Base-by-base conservation (phyloP, 2,329 filamentous ascomycete species). In the Colletotrichum ledebouriae region DNA sequence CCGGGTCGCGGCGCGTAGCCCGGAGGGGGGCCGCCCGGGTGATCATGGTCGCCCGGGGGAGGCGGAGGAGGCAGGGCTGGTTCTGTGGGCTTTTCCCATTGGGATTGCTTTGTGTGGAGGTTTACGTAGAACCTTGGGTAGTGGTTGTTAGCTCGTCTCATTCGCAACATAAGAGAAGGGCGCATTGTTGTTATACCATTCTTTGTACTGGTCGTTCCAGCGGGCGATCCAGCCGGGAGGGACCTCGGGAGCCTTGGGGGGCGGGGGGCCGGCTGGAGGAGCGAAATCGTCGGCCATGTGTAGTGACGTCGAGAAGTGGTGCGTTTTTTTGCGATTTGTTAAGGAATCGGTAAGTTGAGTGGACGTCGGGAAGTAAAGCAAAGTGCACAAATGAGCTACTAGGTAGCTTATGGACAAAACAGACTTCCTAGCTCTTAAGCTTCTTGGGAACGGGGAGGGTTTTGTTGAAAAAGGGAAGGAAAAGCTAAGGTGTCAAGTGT, bases 151-250 rank as follows among this genome's bases (percentile, higher is more conserved):
- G 49, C 11, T 10, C n/a, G 29, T 25, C 33, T n/a, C 11, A 25
- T 17, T 37, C 13, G 25, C 25, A 20, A 20, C 11, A 15, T 11
- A 62, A 25, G 37, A 66, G 44, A 20, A 6, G n/a, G 11, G 17
- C 42, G 17, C n/a, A 46, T 7, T 7, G 7, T 41, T 50, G 25
- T 11, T 20, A 12, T 13, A 90, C 90, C 93, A 97, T 86, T 96
- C 91, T 75, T 91, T 91, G 83, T 97, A 97, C 76, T 96, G 90
- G 0, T 92, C 89, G 79, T 97, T 96, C 88, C 90, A 97, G 72
- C 93, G 88, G 11, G 91, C 91, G 75, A 92, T 90, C 92, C 93
- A 98, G 74, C 94, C 94, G 34, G 78, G 75, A 62, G 81, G 81
- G 7, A 83, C 81, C 74, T 92, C 91, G 2, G 93, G 94, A 1